phyloP scores from a whole-genome alignment of 371 early-diverging fungal species.

The Mortierella sp. region DNA sequence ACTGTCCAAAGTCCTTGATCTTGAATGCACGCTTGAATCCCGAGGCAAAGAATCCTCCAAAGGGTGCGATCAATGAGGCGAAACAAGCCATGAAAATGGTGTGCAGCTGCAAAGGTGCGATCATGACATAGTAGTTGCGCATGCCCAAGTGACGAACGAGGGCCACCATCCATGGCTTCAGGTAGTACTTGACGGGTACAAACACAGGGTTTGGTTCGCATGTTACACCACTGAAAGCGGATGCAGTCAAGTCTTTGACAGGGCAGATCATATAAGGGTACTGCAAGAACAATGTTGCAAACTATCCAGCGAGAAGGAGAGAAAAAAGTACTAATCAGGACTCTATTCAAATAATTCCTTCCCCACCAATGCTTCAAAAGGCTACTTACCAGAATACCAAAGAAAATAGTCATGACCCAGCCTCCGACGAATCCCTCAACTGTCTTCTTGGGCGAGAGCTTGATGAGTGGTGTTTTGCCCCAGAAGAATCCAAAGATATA shows the following conservation, averaged over 20 bases:
- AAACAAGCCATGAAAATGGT: slow-evolving; percentile 90
- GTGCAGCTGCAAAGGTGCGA: slow-evolving; percentile 93
- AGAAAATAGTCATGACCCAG: slow-evolving; percentile 85
- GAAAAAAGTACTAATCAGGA: too few species aligned
- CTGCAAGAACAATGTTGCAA: slow-evolving; percentile 65
- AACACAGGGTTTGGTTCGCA: slow-evolving; percentile 82
- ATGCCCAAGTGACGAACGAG: slow-evolving; percentile 56
- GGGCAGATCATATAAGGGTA: slow-evolving; percentile 92
- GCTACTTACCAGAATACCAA: slow-evolving; percentile 80
- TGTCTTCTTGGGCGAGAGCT: slow-evolving; percentile 99
- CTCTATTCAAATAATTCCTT: too few species aligned
- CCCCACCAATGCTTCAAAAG: not conserved
- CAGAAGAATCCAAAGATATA: slow-evolving; percentile 96
- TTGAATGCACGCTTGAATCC: slow-evolving; percentile 98
- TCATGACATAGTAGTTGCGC: slow-evolving; percentile 50
- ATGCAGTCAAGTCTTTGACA: slow-evolving; percentile 73
- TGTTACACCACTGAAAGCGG: slow-evolving; percentile 59
- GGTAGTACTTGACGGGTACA: slow-evolving; percentile 59
- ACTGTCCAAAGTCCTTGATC: slow-evolving; percentile 98
- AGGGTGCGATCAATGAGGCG: slow-evolving; percentile 98
- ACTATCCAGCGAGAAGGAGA: slow-evolving; percentile 23
- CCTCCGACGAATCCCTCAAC: slow-evolving; percentile 99
- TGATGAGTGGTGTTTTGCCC: slow-evolving; percentile 95
- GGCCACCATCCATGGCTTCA: slow-evolving; percentile 60
- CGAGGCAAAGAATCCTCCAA: slow-evolving; percentile 99